These are phyloP conservation scores for Phytopythium mirpurense DNA, from an alignment of 352 stramenopile species.

Conservation along the genomic window DNA sequence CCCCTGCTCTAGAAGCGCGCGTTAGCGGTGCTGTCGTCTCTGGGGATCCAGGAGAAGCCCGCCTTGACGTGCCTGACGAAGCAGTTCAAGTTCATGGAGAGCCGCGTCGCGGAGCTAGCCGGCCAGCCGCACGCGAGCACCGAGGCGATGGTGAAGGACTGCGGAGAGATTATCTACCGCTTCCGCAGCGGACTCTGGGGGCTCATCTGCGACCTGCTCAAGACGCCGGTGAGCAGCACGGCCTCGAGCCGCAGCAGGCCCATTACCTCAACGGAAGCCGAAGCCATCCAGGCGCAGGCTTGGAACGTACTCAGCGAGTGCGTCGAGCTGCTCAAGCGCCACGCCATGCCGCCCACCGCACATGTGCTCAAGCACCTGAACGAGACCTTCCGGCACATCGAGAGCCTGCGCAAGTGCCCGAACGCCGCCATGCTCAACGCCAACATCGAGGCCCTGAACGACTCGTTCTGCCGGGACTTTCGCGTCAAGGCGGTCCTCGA, in stretches of 20 bases:
- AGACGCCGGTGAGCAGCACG: constrained; percentile 24
- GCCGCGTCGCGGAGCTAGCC: constrained; percentile 33
- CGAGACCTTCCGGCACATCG: constrained; percentile 57
- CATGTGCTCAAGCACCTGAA: constrained; percentile 47
- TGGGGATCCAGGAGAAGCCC: constrained; percentile 61
- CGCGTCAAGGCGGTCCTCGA: constrained; percentile 49
- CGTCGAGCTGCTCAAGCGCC: constrained; percentile 40
- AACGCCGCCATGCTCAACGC: constrained; percentile 55
- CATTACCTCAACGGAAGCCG: constrained; percentile 60
- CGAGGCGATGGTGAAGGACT: constrained; percentile 47
- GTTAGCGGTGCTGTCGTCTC: constrained; percentile 46
- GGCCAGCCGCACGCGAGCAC: constrained; percentile 9
- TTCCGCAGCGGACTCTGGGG: constrained; percentile 68
- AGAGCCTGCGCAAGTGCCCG: constrained; percentile 59
- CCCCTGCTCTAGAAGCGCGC: constrained; percentile 37
- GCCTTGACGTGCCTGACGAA: constrained; percentile 61
- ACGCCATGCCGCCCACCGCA: constrained; percentile 34
- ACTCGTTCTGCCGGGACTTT: constrained; percentile 61
- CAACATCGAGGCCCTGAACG: constrained; percentile 64
- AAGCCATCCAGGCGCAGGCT: constrained; percentile 57
- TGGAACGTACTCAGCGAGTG: constrained; percentile 50
- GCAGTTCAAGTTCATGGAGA: constrained; percentile 61
- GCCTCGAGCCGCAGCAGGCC: constrained; percentile 12
- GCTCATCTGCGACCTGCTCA: constrained; percentile 75
- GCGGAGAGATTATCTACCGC: constrained; percentile 41